Base-by-base conservation (phyloP, 306 rosid species). In the Fragaria iinumae region DNA sequence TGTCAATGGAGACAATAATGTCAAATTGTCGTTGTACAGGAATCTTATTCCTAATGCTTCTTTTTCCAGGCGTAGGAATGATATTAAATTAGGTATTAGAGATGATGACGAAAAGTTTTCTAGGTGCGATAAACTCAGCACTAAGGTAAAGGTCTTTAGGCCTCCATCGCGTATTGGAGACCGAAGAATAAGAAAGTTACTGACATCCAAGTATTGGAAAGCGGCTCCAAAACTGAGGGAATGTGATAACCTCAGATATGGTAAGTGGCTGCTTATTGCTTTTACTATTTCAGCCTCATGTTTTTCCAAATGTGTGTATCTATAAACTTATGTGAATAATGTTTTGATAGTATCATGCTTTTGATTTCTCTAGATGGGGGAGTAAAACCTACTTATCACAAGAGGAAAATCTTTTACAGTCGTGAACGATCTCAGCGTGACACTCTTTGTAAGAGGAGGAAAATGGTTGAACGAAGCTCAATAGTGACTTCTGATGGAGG, bases 71-170 rank as follows among this genome's bases (percentile, higher is more conserved):
- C 80, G 83, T 83, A 84, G 89, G 86, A 90, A 85, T 85, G 83
- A 76, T 82, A 81, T 48, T 77, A 89, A 85, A 86, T 82, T 92
- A 92, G 90, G 86, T 79, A 76, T 87, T 85, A 92, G 89, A 82
- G 98, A 92, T 89, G 96, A 95, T 86, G 97, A 89, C 55, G 98
- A 90, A 88, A 95, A 87, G 14, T 77, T 89, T 76, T 56, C 76
- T 41, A 77, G 93, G 90, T 80, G 83, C 88, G 73, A 75, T 76
- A 90, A 90, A 83, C 77, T 80, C 74, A 76, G 93, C 82, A 82
- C 86, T 77, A 91, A 88, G 77, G 76, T 74, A 4, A 94, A 85
- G 85, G 89, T 84, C 53, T 87, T 48, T 79, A 92, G 82, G 83
- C 87, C 89, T 82, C 77, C 85, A 8, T 85, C 85, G 10, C 83